These are phyloP conservation scores for Trichoderma lentiforme DNA, from an alignment of 2,329 filamentous ascomycete species.

Conservation along the genomic window DNA sequence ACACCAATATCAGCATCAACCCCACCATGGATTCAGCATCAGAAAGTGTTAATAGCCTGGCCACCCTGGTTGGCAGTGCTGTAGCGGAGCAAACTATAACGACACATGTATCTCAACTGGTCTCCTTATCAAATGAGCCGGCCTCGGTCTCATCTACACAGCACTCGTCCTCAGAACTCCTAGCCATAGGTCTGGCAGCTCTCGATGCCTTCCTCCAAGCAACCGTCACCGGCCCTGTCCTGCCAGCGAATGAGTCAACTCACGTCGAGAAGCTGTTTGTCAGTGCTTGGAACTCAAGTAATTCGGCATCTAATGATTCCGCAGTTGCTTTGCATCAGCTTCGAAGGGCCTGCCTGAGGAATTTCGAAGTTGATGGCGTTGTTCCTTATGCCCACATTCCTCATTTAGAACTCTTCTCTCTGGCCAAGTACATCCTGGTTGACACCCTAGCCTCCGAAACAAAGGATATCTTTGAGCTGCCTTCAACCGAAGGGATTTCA, in stretches of 20 bases:
- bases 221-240: constrained; percentile 81
- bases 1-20: background rate
- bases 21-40: constrained; percentile 10
- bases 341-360: constrained; percentile 58
- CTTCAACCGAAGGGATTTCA: constrained; percentile 36
- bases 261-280: constrained; percentile 38
- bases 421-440: constrained; percentile 58
- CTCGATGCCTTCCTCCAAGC: constrained; percentile 79
- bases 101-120: constrained; percentile 13
- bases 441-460: constrained; percentile 23
- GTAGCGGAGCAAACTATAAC: constrained; percentile 14
- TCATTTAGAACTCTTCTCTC: constrained; percentile 75
- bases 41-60: background rate
- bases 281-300: constrained; percentile 34
- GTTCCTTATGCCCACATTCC: constrained; percentile 82
- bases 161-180: constrained; percentile 15
- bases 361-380: constrained; percentile 77
- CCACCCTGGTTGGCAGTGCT: constrained; percentile 11
- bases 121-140: background rate
- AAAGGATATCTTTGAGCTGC: constrained; percentile 27
- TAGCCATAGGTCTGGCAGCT: constrained; percentile 34
- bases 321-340: constrained; percentile 36
- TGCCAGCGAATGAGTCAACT: constrained; percentile 37
- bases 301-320: background rate
- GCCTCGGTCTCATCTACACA: background rate